Evolutionary conservation across 2,329 filamentous ascomycete species (phyloP), one percentile per base, ranked within the genome.

Genomic region (Bipolaris oryzae): DNA sequence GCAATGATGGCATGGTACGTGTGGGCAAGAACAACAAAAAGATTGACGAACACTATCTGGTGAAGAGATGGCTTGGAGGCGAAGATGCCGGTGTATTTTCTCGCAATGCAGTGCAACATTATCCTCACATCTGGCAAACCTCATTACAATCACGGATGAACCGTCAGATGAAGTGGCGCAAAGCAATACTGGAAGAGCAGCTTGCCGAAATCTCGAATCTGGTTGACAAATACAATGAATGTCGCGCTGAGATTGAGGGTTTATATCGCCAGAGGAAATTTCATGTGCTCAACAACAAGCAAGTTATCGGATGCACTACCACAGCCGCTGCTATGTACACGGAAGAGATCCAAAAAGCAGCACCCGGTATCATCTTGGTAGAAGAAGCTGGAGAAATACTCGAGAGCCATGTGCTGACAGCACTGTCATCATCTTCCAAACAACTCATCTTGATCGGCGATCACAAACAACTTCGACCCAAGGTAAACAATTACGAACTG

Each of bases 381-480:
- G 89, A 92, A 69, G 89, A 92, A 71, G 89, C 88, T 0, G 89
- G 88, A 1, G 89, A 92, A 60, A 89, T 92, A 3, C 77, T 91
- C 0, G 89, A 92, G 69, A 80, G 81, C 1, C 89, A 91, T 61
- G 78, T 89, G 1, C 72, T 91, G 0, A 84, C 88, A 0, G 83
- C 89, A 0, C 64, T 91, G 53, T 77, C 79, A 0, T 70, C 81
- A 0, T 73, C 80, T 0, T 84, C 84, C 0, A 82, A 89, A 57
- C 87, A 91, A 37, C 69, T 91, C 1, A 81, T 91, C 0, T 72
- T 90, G 2, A 91, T 92, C 10, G 89, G 89, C 0, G 89, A 92
- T 51, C 89, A 92, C 68, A 84, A 88, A 53, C 89, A 92, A 60
- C 80, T 92, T 0, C 84, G 88, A 0, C 89, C 89, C 0, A 90